Conservation (phyloP, 1,139 yeast genomes). For the Hansenula lynferdii region DNA sequence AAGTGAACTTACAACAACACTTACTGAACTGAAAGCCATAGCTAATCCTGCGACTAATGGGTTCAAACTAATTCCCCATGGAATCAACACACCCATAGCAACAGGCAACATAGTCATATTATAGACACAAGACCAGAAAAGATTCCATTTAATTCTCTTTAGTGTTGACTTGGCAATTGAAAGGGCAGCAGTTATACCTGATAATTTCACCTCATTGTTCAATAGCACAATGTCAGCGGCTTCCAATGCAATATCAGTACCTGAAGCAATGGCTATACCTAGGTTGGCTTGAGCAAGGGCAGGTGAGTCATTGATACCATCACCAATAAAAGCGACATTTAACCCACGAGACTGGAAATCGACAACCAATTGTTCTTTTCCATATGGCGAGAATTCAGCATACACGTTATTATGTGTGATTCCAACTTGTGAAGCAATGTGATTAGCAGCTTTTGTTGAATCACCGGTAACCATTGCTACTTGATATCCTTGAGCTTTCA, state of each 20-base stretch:
- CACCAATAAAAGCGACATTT: conserved; percentile 85
- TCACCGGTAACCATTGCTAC: conserved; percentile 97
- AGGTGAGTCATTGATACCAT: conserved; percentile 96
- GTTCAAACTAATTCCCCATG: conserved; percentile 70
- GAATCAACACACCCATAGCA: conserved; percentile 88
- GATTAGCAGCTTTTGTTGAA: conserved; percentile 53
- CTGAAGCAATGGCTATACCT: conserved; percentile 88
- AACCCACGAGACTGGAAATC: conserved; percentile 42
- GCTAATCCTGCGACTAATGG: conserved; percentile 93
- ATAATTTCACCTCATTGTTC: conserved; percentile 31
- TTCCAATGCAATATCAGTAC: conserved; percentile 94
- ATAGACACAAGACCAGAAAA: conserved; percentile 82
- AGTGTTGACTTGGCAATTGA: conserved; percentile 71
- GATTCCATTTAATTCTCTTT: conserved; percentile 70
- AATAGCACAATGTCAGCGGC: conserved; percentile 91
- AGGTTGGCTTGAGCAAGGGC: conserved; percentile 85
- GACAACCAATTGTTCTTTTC: conserved; percentile 65
- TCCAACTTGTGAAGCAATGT: conserved; percentile 64
- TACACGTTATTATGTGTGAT: conserved; percentile 61
- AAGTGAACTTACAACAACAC: conserved; percentile 82
- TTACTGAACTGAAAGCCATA: conserved; percentile 89
- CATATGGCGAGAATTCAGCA: conserved; percentile 74
- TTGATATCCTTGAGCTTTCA: conserved; percentile 49
- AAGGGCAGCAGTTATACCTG: conserved; percentile 68
- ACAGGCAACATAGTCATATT: conserved; percentile 88